Conservation (phyloP, 192 early-diverging fungal species). For the Coemansia sp. region DNA sequence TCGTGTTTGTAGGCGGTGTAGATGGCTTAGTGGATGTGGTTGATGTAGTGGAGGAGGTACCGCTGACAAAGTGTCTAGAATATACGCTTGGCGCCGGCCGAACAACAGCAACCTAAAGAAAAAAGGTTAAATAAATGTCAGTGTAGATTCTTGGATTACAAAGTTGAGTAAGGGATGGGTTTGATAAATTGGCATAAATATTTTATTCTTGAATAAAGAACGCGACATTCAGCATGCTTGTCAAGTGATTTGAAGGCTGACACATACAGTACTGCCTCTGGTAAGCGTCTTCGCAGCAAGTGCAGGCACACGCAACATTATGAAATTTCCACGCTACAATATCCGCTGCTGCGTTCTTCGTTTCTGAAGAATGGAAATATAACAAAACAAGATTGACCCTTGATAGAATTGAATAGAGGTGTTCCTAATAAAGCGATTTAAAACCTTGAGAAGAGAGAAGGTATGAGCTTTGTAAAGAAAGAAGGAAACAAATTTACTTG, state of each 20-base stretch:
- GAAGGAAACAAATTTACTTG: neutral
- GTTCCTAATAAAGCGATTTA: too few species aligned
- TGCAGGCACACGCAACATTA: slow-evolving; percentile 34
- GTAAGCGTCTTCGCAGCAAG: slow-evolving; percentile 9
- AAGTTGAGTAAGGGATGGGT: too few species aligned
- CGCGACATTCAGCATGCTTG: neutral
- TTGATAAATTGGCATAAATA: neutral
- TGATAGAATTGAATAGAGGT: too few species aligned
- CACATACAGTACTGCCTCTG: slow-evolving; percentile 12
- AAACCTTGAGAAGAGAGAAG: too few species aligned
- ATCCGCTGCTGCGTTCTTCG: neutral
- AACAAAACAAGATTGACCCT: neutral
- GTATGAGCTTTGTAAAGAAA: neutral
- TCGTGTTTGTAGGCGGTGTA: neutral
- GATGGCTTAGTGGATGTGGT: slow-evolving; percentile 1
- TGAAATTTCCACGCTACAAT: neutral
- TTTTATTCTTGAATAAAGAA: neutral
- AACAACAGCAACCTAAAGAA: neutral
- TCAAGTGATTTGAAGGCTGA: neutral
- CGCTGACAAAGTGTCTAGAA: neutral
- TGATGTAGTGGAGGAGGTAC: neutral
- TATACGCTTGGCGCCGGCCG: neutral
- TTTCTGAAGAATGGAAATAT: neutral
- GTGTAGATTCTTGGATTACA: too few species aligned
- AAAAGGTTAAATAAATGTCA: neutral